Base-by-base conservation (phyloP, 305 asterid genomes). In the Salvia sclarea region DNA sequence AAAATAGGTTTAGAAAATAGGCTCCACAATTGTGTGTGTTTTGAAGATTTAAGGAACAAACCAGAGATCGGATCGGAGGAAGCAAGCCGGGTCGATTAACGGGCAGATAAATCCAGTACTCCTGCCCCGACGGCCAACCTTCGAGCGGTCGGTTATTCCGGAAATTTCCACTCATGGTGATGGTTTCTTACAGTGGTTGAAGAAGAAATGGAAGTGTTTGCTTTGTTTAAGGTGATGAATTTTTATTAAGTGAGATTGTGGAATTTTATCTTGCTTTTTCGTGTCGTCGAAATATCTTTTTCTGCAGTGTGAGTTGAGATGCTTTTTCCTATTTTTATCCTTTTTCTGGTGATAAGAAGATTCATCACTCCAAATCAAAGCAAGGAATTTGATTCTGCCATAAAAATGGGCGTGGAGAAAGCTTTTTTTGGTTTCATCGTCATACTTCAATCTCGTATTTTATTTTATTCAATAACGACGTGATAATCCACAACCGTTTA, bases 351-450 rank as follows among this genome's bases (percentile, higher is more conserved):
- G 73, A 68, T 68, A 69, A 48, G 62, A 78, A 66, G 71, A 77
- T 80, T 61, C 78, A 77, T 57, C 71, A 75, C 69, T 52, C 52
- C 52, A 65, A 65, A 53, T 35, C 48, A 85, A 70, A 82, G 92
- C 75, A 85, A 89, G 71, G 92, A 84, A 89, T 87, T 76, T 21
- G 78, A 86, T 87, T 87, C 95, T 65, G 57, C 33, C 37, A 20
- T 52, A 52, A 63, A 44, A 37, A 8, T 3, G 17, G 44, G 47
- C n/a, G 21, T n/a, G n/a, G n/a, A n/a, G n/a, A n/a, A n/a, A n/a
- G n/a, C n/a, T n/a, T n/a, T n/a, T 53, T 52, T 8, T 16, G 20
- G 3, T 31, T 33, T 33, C 11, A 28, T 41, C 17, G 6, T 43
- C 33, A 28, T 28, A 28, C 33, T 37, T 6, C 41, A 28, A 55